Base-by-base conservation (phyloP, 176 grass and related monocot genomes). In the Luzula sylvatica region DNA sequence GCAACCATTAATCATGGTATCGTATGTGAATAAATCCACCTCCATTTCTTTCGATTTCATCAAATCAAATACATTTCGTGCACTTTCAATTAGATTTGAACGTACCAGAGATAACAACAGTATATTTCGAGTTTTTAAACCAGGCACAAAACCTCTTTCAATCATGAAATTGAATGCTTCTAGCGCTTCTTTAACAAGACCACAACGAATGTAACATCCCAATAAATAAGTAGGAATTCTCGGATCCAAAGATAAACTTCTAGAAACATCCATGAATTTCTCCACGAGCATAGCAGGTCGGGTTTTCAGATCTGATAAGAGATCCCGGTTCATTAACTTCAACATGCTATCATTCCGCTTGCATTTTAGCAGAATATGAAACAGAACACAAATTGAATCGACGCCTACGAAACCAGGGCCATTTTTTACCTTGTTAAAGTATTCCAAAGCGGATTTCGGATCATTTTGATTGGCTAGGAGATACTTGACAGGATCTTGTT, bases 1-100 rank as follows among this genome's bases (percentile, higher is more conserved):
- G 38, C 76, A 95, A 1, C 72, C 52, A 26, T 67, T 53, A 76
- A 87, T 83, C 26, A 84, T 65, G 19, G 54, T 61, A 19, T 80
- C 75, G 53, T 72, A 75, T 46, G 82, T 73, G 41, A 27, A 68
- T 15, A 46, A 49, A 57, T 95, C 70, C 2, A 74, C 50, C 53
- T 2, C 3, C 60, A 72, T 49, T 11, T 69, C 79, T 21, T 71
- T 81, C 30, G 46, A 24, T 46, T 58, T 53, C 83, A 87, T 94
- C 38, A 60, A 69, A 20, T 27, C 29, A 26, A 80, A 87, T 35
- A 87, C 45, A 19, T 61, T 26, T 4, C 68, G 56, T 16, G 79
- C 73, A 16, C 45, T 41, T 30, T n/a, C 13, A 15, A 56, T 70
- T 28, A 74, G 80, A 48, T 68, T 69, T 22, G 51, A 42, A 22